Evolutionary conservation across 495 filamentous ascomycete genomes (phyloP).

Genomic region (Xylaria scruposa): DNA sequence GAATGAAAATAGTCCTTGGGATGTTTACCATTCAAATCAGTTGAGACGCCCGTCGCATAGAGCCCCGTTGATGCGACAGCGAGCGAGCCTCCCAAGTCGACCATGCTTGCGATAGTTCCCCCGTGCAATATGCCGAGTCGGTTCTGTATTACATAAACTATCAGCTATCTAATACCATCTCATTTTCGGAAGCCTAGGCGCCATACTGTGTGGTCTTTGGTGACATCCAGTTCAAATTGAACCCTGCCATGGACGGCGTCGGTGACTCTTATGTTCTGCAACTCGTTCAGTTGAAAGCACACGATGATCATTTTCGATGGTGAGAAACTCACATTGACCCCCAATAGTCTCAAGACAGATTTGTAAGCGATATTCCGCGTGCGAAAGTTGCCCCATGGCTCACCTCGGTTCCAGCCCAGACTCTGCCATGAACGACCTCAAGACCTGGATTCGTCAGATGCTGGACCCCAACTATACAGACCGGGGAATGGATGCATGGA

Average conservation of each 20-base stretch:
- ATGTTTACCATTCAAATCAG: conserved; percentile 80
- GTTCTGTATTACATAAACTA: conserved; percentile 62
- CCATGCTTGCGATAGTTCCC: conserved; percentile 94
- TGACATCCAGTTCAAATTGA: conserved; percentile 84
- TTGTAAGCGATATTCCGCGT: conserved; percentile 16
- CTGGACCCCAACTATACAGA: neutral
- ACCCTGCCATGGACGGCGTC: conserved; percentile 79
- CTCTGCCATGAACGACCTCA: conserved; percentile 80
- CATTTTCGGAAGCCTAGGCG: neutral
- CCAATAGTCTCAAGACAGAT: conserved; percentile 45
- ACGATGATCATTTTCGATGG: neutral
- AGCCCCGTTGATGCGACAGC: conserved; percentile 91
- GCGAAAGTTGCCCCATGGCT: conserved; percentile 31
- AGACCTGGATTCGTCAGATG: conserved; percentile 59
- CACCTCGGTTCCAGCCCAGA: conserved; percentile 90
- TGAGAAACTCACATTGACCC: conserved; percentile 45
- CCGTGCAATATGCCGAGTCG: conserved; percentile 90
- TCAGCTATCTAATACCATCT: conserved; percentile 4
- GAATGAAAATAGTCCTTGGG: neutral
- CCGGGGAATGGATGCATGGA: too few relatives aligned
- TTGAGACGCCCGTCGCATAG: conserved; percentile 89
- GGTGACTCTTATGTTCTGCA: conserved; percentile 72
- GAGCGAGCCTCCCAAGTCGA: conserved; percentile 90
- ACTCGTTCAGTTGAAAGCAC: conserved; percentile 6
- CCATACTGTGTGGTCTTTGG: conserved; percentile 85